Conservation (phyloP, 202 grass and related monocot species). For the Miscanthus sacchariflorus region DNA sequence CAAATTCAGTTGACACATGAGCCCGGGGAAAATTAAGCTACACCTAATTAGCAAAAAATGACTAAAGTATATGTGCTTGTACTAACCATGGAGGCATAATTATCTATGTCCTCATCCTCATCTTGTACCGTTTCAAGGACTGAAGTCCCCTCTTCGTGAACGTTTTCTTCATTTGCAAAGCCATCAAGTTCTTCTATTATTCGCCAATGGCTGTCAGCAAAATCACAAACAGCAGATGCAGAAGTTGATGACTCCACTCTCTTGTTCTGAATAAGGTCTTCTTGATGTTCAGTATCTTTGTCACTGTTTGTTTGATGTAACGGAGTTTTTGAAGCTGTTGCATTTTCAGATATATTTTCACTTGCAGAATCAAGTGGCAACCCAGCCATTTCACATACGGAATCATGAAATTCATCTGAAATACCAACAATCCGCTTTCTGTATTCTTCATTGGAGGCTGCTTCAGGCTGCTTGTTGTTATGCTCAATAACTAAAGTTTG, state of each 20-base stretch:
- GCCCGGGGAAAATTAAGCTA: not conserved
- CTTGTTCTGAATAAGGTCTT: not conserved
- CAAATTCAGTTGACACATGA: constrained; percentile 35
- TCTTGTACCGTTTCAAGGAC: not conserved
- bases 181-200: not conserved
- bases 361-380: not conserved
- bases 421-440: not conserved
- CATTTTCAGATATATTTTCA: not conserved
- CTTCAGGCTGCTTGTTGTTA: not conserved
- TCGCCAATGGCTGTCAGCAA: not conserved
- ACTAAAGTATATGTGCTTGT: not conserved
- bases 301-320: not conserved
- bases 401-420: constrained; percentile 1
- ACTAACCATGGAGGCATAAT: constrained; percentile 21
- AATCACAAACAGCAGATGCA: constrained; percentile 2
- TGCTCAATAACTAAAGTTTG: not conserved
- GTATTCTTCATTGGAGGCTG: not conserved
- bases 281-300: not conserved
- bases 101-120: not conserved
- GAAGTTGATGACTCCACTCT: not conserved
- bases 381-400: not conserved
- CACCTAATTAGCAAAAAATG: not conserved
- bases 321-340: not conserved
- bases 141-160: not conserved
- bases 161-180: not conserved